Conservation (phyloP, 2,329 filamentous ascomycete species). For the Aspergillus sp. region DNA sequence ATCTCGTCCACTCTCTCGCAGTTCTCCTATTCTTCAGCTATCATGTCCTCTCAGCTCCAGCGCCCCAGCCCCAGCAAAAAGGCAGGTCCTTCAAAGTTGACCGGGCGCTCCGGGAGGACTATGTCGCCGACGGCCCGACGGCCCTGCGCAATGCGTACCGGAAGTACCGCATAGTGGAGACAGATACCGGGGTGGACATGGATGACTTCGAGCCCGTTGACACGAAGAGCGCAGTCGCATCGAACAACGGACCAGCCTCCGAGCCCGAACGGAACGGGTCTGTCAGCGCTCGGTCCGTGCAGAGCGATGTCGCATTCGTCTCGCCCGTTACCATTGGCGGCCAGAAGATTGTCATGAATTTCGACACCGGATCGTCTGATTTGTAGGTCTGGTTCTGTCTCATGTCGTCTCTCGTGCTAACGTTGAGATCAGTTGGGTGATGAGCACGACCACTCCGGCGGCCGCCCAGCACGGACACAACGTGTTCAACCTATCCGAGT, state of each 20-base stretch:
- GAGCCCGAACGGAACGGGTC: constrained; percentile 38
- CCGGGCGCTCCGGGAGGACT: constrained; percentile 47
- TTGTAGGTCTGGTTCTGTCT: constrained; percentile 38
- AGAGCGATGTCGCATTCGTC: constrained; percentile 61
- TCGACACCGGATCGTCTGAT: constrained; percentile 68
- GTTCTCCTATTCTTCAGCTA: constrained; percentile 23
- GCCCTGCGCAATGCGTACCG: constrained; percentile 58
- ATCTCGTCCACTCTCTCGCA: constrained; percentile 18
- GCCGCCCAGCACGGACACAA: constrained; percentile 42
- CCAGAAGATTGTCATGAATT: constrained; percentile 59
- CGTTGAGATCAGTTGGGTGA: constrained; percentile 50
- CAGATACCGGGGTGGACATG: constrained; percentile 31
- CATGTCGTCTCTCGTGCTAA: not conserved
- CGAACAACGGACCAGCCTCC: constrained; percentile 18
- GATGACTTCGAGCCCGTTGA: constrained; percentile 26
- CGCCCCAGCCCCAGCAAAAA: constrained; percentile 14
- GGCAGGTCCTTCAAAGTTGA: constrained; percentile 52
- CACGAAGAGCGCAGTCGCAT: constrained; percentile 12
- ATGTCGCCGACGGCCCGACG: constrained; percentile 49
- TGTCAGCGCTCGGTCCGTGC: constrained; percentile 56
- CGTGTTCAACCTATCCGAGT: constrained; percentile 46
- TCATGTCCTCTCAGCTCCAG: constrained; percentile 25
- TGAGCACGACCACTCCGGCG: constrained; percentile 51
- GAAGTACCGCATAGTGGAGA: constrained; percentile 54
- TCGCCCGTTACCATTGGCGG: constrained; percentile 60